Percentiles rank a stretch among this genome's conserved stretches.
These are phyloP conservation scores for Rhexocercosporidium sp. DNA, from an alignment of 2,329 filamentous ascomycete species.

Conservation along the genomic window DNA sequence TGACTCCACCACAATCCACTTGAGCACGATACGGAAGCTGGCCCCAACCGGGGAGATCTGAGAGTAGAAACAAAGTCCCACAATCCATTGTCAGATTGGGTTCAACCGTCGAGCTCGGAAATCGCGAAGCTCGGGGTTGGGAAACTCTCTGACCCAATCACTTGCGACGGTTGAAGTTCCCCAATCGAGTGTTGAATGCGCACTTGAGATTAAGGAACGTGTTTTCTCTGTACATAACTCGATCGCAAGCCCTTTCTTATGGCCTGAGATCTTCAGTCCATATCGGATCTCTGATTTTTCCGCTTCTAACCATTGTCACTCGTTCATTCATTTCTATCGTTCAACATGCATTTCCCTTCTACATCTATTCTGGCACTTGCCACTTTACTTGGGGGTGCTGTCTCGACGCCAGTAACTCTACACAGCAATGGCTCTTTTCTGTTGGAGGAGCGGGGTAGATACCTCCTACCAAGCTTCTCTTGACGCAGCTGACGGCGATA, in stretches of 20 bases:
- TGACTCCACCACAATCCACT: background rate
- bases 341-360: slow-evolving; percentile 9
- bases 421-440: slow-evolving; percentile 15
- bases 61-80: background rate
- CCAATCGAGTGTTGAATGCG: background rate
- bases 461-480: background rate
- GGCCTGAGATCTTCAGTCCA: background rate
- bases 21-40: background rate
- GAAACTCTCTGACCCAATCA: background rate
- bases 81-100: background rate
- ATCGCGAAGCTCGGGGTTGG: background rate
- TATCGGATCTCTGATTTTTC: background rate
- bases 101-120: background rate
- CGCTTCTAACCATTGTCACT: background rate
- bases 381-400: background rate
- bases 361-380: background rate
- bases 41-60: background rate
- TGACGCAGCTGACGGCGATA: slow-evolving; percentile 10
- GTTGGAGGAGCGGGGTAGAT: slow-evolving; percentile 11
- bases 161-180: background rate
- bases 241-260: background rate
- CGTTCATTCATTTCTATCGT: background rate
- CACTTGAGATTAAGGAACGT: background rate
- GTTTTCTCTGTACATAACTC: background rate
- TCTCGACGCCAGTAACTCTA: background rate